phyloP scores from a whole-genome alignment of 179 eudicot species.

The Pouteria campechiana region DNA sequence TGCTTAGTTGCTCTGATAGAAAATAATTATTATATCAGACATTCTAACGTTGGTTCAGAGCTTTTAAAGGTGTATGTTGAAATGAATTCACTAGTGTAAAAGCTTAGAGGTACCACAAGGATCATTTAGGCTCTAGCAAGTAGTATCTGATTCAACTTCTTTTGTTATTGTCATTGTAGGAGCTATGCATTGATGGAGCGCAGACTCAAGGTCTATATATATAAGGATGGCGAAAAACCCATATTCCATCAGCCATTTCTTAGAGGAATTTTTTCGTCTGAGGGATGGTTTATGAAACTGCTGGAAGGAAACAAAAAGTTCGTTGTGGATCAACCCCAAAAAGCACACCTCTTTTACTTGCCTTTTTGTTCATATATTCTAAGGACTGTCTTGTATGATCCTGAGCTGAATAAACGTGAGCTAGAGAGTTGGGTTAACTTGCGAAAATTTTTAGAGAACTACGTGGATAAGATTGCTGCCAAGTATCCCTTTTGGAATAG shows the following conservation, averaged over 20 bases:
- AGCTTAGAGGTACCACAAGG: too few species aligned
- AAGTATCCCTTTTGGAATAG: slow-evolving; percentile 35
- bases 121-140: too few species aligned
- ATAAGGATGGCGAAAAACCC: slow-evolving; percentile 34
- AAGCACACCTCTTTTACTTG: slow-evolving; percentile 35
- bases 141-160: too few species aligned
- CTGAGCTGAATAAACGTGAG: slow-evolving; percentile 26
- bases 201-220: slow-evolving; percentile 33
- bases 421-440: slow-evolving; percentile 26
- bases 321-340: slow-evolving; percentile 15
- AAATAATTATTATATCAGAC: too few species aligned
- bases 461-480: slow-evolving; percentile 20
- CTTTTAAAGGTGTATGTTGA: too few species aligned
- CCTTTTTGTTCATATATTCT: slow-evolving; percentile 34
- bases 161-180: too few species aligned
- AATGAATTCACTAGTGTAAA: too few species aligned
- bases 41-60: too few species aligned
- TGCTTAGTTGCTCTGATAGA: too few species aligned
- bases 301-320: slow-evolving; percentile 24
- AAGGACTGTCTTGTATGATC: slow-evolving; percentile 21
- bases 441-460: slow-evolving; percentile 15
- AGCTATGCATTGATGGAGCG: slow-evolving; percentile 42
- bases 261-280: slow-evolving; percentile 42
- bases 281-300: slow-evolving; percentile 46
- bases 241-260: slow-evolving; percentile 30